These are phyloP conservation scores for Cladosporium cucumerinum DNA, from an alignment of 2,329 filamentous ascomycete species.

Conservation along the genomic window DNA sequence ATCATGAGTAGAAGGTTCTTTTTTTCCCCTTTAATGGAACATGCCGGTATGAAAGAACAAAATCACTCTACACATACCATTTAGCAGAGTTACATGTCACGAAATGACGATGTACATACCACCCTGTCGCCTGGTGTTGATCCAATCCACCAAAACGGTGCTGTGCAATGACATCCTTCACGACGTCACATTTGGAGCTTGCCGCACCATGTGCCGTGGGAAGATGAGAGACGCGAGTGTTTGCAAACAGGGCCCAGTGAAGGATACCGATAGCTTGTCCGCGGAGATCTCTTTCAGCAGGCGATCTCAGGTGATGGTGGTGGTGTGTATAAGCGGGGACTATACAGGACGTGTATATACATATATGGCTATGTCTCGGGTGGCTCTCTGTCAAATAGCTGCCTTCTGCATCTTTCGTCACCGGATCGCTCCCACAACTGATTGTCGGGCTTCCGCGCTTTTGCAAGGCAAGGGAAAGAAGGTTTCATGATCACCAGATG, in stretches of 20 bases:
- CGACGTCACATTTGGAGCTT: not conserved
- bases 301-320: not conserved
- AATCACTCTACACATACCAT: too few relatives aligned
- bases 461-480: not conserved
- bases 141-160: too few relatives aligned
- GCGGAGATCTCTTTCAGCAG: not conserved
- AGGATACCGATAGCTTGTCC: not conserved
- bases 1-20: too few relatives aligned
- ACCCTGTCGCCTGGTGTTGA: too few relatives aligned
- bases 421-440: not conserved
- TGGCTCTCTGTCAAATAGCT: not conserved
- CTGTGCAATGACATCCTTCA: too few relatives aligned
- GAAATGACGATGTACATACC: too few relatives aligned
- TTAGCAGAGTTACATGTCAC: too few relatives aligned
- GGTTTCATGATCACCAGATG: not conserved
- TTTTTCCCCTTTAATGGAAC: too few relatives aligned
- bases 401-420: not conserved
- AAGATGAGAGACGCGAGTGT: not conserved
- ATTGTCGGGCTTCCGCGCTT: not conserved
- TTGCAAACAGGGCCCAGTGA: not conserved
- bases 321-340: not conserved
- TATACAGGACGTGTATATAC: not conserved
- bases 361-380: not conserved
- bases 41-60: too few relatives aligned
- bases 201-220: not conserved